These are phyloP conservation scores for Mucor circinelloides DNA, from an alignment of 371 early-diverging fungal species.

Conservation along the genomic window DNA sequence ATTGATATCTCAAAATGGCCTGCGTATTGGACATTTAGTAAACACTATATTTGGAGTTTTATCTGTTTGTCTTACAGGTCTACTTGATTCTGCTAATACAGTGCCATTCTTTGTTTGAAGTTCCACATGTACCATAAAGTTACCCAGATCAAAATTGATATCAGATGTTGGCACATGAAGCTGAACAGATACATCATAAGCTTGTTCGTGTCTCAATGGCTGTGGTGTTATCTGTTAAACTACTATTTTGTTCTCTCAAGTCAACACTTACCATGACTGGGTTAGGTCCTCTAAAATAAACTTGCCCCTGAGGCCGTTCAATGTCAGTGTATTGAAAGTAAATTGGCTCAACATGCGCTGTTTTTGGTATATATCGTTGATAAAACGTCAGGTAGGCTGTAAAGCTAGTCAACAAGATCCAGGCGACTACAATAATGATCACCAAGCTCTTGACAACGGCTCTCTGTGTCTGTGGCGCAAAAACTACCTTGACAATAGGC, in stretches of 20 bases:
- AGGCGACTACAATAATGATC: conserved; percentile 24
- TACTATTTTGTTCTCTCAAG: not conserved
- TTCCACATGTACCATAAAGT: conserved; percentile 84
- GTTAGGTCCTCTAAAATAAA: conserved; percentile 21
- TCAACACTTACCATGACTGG: conserved; percentile 24
- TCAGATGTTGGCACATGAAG: conserved; percentile 83
- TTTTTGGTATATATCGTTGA: conserved; percentile 46
- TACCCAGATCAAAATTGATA: conserved; percentile 74
- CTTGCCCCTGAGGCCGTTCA: conserved; percentile 10
- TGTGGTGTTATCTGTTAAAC: not conserved
- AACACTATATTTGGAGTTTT: not conserved
- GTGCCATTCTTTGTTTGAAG: conserved; percentile 57
- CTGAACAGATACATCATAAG: conserved; percentile 59
- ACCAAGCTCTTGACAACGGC: conserved; percentile 39
- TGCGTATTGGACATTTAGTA: conserved; percentile 20
- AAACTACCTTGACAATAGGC: conserved; percentile 27
- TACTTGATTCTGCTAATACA: conserved; percentile 54
- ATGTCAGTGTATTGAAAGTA: conserved; percentile 40
- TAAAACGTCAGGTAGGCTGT: conserved; percentile 50
- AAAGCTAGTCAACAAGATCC: conserved; percentile 48
- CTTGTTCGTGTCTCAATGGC: conserved; percentile 29
- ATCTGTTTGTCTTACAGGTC: conserved; percentile 60
- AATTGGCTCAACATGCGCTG: conserved; percentile 45
- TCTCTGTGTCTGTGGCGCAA: conserved; percentile 41
- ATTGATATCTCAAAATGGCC: conserved; percentile 78